Evolutionary conservation across 306 rosid species (phyloP).

Genomic region (Vigna reflexopilosa): DNA sequence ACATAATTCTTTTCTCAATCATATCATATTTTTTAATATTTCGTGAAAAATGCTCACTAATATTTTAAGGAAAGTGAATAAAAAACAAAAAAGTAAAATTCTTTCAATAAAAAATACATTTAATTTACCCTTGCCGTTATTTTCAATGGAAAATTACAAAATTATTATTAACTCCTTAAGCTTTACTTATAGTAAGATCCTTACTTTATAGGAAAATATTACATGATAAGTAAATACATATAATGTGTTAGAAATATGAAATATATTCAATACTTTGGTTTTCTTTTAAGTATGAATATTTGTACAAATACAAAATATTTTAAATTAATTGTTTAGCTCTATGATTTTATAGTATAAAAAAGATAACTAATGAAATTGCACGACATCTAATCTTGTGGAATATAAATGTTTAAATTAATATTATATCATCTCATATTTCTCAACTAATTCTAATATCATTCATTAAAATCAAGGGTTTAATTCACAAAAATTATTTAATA

Average conservation of each 20-base stretch:
- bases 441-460: background rate
- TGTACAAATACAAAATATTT: background rate
- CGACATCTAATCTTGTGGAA: background rate
- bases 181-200: background rate
- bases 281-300: background rate
- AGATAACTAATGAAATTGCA: background rate
- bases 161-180: no score
- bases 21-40: background rate
- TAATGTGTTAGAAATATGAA: background rate
- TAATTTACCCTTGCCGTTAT: background rate
- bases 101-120: background rate
- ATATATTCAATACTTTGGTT: background rate
- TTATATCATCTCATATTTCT: background rate
- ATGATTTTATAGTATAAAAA: background rate
- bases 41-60: background rate
- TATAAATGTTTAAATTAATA: background rate
- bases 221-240: background rate
- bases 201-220: background rate
- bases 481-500: background rate
- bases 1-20: background rate
- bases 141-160: background rate
- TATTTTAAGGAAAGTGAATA: background rate
- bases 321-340: background rate
- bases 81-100: background rate
- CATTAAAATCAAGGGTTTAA: background rate